Percentiles rank a stretch among this genome's conserved stretches.
Evolutionary conservation across 1,284 basidiomycete species (phyloP).

Genomic region (Cerioporus squamosus): DNA sequence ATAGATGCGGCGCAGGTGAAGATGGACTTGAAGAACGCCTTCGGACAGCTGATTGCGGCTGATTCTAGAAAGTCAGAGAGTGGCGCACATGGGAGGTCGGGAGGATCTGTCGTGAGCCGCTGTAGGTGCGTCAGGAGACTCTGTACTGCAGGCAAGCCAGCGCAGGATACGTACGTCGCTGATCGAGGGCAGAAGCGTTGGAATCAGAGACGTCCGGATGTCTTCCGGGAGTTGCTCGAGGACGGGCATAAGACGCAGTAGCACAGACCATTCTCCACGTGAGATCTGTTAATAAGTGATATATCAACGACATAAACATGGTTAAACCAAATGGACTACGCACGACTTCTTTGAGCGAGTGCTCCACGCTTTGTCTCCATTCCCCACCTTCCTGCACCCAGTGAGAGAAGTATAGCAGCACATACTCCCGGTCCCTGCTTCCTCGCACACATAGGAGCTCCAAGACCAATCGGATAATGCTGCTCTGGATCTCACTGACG

Average conservation of each 20-base stretch:
- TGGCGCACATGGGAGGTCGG: constrained; percentile 45
- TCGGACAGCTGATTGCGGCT: constrained; percentile 59
- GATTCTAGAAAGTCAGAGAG: constrained; percentile 55
- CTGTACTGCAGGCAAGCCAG: constrained; percentile 20
- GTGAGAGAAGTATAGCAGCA: constrained; percentile 39
- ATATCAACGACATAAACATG: neutral
- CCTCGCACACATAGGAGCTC: constrained; percentile 44
- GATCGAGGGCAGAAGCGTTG: constrained; percentile 48
- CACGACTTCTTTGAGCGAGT: constrained; percentile 47
- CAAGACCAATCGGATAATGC: constrained; percentile 43
- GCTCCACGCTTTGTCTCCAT: constrained; percentile 50
- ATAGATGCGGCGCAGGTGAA: constrained; percentile 71
- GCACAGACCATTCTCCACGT: constrained; percentile 45
- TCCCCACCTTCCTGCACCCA: constrained; percentile 46
- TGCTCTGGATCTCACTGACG: constrained; percentile 27
- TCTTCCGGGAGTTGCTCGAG: constrained; percentile 50
- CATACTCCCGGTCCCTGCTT: constrained; percentile 29
- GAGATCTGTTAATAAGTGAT: constrained; percentile 40
- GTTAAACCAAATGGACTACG: constrained; percentile 5
- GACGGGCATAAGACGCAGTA: constrained; percentile 46
- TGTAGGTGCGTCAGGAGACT: neutral
- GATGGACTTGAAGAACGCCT: constrained; percentile 75
- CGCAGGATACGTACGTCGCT: constrained; percentile 48
- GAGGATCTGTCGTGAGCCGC: constrained; percentile 38
- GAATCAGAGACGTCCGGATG: constrained; percentile 37